Conservation (phyloP, 495 filamentous ascomycete species). For the Hypoxylon trugodes region DNA sequence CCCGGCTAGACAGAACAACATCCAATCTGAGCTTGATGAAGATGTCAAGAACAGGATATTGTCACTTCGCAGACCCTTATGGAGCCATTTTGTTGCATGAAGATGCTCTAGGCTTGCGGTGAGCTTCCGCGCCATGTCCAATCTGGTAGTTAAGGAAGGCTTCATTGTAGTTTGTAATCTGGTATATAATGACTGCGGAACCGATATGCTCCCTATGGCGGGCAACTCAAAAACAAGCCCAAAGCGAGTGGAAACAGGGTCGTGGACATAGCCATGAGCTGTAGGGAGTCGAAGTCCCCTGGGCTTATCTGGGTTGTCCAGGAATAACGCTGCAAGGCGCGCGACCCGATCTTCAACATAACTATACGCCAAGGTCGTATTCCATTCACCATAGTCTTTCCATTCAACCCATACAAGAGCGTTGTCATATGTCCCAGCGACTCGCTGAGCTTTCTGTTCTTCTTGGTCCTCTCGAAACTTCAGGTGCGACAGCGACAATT, state of each 20-base stretch:
- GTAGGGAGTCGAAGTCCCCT: neutral
- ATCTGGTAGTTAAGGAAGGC: neutral
- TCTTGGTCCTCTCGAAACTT: neutral
- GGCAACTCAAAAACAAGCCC: neutral
- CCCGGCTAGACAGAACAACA: neutral
- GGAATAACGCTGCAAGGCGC: neutral
- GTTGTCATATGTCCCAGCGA: neutral
- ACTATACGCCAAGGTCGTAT: neutral
- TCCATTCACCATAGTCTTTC: neutral
- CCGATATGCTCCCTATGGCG: neutral
- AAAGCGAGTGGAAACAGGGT: neutral
- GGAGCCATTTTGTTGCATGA: neutral
- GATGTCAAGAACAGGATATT: neutral
- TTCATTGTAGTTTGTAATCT: neutral
- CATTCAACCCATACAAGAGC: neutral
- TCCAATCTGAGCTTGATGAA: neutral
- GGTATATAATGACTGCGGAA: neutral
- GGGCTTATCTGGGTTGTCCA: neutral
- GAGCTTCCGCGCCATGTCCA: conserved; percentile 2
- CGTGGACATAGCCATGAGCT: neutral
- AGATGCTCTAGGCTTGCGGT: neutral
- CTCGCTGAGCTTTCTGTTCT: neutral
- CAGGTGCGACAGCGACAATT: neutral
- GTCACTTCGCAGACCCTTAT: neutral
- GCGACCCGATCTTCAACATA: neutral